Evolutionary conservation across 257 asterid species (phyloP), one percentile per base, ranked within the genome.

Genomic region (Datura wrightii): DNA sequence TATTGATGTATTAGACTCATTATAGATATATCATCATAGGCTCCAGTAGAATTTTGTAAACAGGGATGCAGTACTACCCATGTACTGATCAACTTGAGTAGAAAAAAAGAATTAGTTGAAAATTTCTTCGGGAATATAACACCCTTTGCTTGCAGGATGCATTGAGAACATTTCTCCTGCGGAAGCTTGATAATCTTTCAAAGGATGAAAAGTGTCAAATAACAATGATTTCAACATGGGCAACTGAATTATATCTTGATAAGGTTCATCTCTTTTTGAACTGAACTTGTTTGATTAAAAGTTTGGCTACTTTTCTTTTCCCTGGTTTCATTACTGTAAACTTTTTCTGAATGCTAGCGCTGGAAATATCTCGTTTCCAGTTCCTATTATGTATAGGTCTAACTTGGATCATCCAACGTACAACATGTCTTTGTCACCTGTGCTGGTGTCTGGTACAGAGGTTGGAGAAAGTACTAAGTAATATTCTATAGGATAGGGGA

Each of bases 181-280:
- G 97, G 90, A 97, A 94, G 93, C 98, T 97, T 84, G 99, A 97
- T 89, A 94, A 82, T 89, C 91, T 97, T 87, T 79, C 97, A 4
- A 91, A 92, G 92, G 99, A 94, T 86, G 99, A 97, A 83, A 95
- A 92, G 90, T 95, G 98, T 90, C 99, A 97, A 89, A 93, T 92
- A 80, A 95, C 98, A n/a, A 97, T 95, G 99, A 95, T 97, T 87
- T 93, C 98, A 79, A 97, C 97, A 18, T 97, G 99, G 99, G 91
- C 93, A 85, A 94, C 99, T 86, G 98, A 95, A 86, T 65, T 97
- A 41, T 97, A 97, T 92, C 88, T 97, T 89, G 99, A 97, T 87
- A 97, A 94, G 98, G 99, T 94, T 76, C 50, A 85, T 65, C 84
- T 74, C 84, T 86, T 54, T 52, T 78, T 37, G 48, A 31, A 69